These are phyloP conservation scores for Quaeritorhiza haematococci DNA, from an alignment of 371 early-diverging fungal species.

Conservation along the genomic window DNA sequence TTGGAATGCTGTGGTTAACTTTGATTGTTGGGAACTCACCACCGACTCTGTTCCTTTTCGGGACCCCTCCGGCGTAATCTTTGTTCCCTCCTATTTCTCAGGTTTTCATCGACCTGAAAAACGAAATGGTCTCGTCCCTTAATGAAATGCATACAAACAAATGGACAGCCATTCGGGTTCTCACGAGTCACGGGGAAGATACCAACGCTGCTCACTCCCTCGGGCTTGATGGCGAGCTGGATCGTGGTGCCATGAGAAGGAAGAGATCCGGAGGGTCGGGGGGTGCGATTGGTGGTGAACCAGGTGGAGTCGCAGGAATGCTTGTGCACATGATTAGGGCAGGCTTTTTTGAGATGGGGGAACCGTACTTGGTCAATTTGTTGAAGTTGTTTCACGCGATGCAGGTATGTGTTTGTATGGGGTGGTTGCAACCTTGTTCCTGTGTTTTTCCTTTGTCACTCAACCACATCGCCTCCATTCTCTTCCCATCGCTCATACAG, in stretches of 20 bases:
- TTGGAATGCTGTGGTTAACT: too few species aligned
- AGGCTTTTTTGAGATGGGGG: constrained; percentile 42
- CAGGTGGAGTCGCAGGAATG: too few species aligned
- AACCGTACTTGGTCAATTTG: constrained; percentile 55
- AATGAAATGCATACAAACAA: constrained; percentile 41
- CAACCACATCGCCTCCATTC: background rate
- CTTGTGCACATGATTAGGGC: background rate
- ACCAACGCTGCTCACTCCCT: too few species aligned
- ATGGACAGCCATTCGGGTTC: constrained; percentile 38
- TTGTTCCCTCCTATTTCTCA: constrained; percentile 1
- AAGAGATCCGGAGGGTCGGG: too few species aligned
- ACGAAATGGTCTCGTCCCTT: constrained; percentile 41
- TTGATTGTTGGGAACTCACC: background rate
- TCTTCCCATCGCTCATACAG: background rate
- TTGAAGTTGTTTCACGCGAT: constrained; percentile 45
- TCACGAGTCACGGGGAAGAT: constrained; percentile 60
- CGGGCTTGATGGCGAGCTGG: constrained; percentile 30
- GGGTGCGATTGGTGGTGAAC: too few species aligned
- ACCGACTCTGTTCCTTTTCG: background rate
- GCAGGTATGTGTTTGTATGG: constrained; percentile 8
- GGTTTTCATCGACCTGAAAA: constrained; percentile 35
- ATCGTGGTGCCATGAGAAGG: constrained; percentile 48
- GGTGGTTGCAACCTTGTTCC: background rate
- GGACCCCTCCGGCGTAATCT: too few species aligned
- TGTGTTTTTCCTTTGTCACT: background rate